Base-by-base conservation (phyloP, 495 filamentous ascomycete genomes). In the Podospora appendiculata region DNA sequence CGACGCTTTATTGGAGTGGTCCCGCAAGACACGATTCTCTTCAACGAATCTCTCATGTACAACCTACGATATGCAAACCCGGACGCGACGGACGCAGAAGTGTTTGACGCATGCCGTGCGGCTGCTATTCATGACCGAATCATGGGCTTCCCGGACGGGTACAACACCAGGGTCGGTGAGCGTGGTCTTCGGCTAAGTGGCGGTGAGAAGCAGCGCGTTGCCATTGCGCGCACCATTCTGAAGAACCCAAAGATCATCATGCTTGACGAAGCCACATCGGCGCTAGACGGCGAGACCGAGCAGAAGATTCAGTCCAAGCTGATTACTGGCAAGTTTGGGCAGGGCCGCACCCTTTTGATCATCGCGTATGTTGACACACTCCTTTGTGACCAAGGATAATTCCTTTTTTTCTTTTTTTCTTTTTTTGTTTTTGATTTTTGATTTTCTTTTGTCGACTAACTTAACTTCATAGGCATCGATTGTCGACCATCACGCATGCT, bases 101-200 rank as follows among this genome's bases (percentile, higher is more conserved):
- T 98, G 3, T 88, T 80, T 57, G 84, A 83, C n/a, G 93, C 93
- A 6, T 96, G 92, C 63, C 78, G 85, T 43, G 89, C 91, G 1
- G 93, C 93, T 33, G 89, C 86, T 60, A 98, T 98, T 55, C 93
- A 98, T 58, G 93, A 98, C 50, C 91, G 91, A 65, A 98, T 98
- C 60, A 65, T 95, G 68, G 79, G 79, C 34, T 97, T 98, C 76
- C 92, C 94, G 0, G 93, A 98, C 60, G 82, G 84, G 6, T 98
- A 98, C 64, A 68, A 84, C 34, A 95, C 94, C 35, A 91, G 88
- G 67, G 93, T 98, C 18, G 93, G 93, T 57, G 93, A 98, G 68
- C 89, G 93, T 44, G 93, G 93, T 17, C 77, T 97, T 11, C 84
- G 92, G 8, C 80, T 98, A 8, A 95, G 89, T 46, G 93, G 93